A percentile compares a stretch with the other conserved stretches of the same genome.
phyloP scores from a whole-genome alignment of 2,329 filamentous ascomycete genomes.

The Cadophora sp. region DNA sequence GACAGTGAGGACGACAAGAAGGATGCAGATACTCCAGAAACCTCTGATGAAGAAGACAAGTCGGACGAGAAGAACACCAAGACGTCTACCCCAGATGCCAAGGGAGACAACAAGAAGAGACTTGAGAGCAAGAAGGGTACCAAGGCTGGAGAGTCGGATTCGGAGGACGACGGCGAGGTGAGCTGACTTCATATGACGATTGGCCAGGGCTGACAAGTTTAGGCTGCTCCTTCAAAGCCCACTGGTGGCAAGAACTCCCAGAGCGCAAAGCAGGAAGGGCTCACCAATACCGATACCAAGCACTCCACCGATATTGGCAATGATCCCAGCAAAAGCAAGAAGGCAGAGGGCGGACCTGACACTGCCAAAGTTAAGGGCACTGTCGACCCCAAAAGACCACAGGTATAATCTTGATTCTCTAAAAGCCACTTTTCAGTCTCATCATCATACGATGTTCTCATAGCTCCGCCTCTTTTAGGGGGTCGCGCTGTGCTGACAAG shows the following conservation, averaged over 20 bases:
- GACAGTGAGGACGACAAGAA: constrained; percentile 41
- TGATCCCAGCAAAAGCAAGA: constrained; percentile 57
- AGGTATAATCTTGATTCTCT: constrained; percentile 37
- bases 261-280: constrained; percentile 58
- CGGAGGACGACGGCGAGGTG: constrained; percentile 34
- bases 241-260: constrained; percentile 48
- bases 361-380: constrained; percentile 60
- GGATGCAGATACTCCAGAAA: constrained; percentile 40
- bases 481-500: constrained; percentile 29
- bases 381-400: constrained; percentile 45
- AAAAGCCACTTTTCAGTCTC: background rate
- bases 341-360: constrained; percentile 62
- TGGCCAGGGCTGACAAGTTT: constrained; percentile 19
- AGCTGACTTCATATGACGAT: constrained; percentile 1
- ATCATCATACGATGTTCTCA: constrained; percentile 9
- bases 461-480: constrained; percentile 29
- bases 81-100: constrained; percentile 44
- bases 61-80: constrained; percentile 45
- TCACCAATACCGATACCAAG: constrained; percentile 58
- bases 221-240: constrained; percentile 40
- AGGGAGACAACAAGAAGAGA: constrained; percentile 48
- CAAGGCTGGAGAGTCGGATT: constrained; percentile 34
- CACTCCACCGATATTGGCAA: constrained; percentile 53
- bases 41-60: constrained; percentile 40
- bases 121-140: constrained; percentile 46